These are phyloP conservation scores for Coleophoma cylindrospora DNA, from an alignment of 2,329 filamentous ascomycete species.

Conservation along the genomic window DNA sequence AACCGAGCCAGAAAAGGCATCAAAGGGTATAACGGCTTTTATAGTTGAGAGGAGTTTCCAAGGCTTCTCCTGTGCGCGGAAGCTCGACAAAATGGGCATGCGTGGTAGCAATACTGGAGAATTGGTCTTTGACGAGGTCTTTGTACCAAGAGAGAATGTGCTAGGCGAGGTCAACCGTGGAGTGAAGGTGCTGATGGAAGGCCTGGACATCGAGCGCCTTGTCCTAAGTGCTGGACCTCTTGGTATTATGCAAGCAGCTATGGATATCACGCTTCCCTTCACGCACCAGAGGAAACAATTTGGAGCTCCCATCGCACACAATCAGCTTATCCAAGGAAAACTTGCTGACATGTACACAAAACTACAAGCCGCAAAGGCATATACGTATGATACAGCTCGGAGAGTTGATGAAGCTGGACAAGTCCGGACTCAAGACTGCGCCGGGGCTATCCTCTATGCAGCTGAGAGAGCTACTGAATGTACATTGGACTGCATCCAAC, in stretches of 20 bases:
- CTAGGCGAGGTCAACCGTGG: constrained; percentile 77
- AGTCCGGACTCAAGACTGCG: constrained; percentile 86
- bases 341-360: constrained; percentile 98
- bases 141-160: constrained; percentile 78
- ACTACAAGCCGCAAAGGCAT: constrained; percentile 74
- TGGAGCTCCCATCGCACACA: constrained; percentile 77
- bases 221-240: constrained; percentile 88
- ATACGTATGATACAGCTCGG: constrained; percentile 80
- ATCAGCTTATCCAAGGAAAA: constrained; percentile 89
- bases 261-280: constrained; percentile 85
- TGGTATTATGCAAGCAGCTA: constrained; percentile 87
- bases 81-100: constrained; percentile 98
- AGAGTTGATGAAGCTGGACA: constrained; percentile 70
- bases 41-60: constrained; percentile 65
- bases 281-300: constrained; percentile 89
- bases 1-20: constrained; percentile 72
- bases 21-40: constrained; percentile 93
- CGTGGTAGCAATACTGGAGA: constrained; percentile 94
- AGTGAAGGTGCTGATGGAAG: constrained; percentile 91
- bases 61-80: constrained; percentile 83
- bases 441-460: constrained; percentile 88
- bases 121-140: constrained; percentile 84
- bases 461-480: constrained; percentile 87
- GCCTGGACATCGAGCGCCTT: constrained; percentile 86
- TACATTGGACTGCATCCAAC: constrained; percentile 81